phyloP scores from a whole-genome alignment of 257 asterid species.

The Solanum medicagineum region DNA sequence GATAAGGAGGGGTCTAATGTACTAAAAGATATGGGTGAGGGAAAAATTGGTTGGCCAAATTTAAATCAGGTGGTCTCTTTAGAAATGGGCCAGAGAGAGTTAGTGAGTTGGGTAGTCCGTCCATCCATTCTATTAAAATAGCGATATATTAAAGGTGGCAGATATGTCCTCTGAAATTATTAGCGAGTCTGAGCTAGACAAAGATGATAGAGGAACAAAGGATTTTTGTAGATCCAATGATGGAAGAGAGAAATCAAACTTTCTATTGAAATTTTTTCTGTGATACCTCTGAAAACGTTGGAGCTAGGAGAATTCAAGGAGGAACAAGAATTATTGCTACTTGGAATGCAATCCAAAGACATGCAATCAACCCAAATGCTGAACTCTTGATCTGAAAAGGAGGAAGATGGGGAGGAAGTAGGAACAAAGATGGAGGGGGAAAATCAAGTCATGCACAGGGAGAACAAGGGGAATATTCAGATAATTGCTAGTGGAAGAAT shows the following conservation, averaged over 20 bases:
- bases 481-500: background rate
- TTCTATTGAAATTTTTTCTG: background rate
- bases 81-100: background rate
- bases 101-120: background rate
- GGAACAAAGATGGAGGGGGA: background rate
- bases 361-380: background rate
- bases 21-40: background rate
- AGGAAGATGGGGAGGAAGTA: background rate
- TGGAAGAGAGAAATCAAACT: background rate
- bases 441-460: background rate
- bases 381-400: background rate
- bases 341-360: background rate
- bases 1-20: background rate
- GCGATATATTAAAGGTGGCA: background rate
- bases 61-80: background rate
- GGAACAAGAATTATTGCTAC: background rate
- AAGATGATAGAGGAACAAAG: background rate
- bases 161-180: background rate
- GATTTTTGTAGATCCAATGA: background rate
- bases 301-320: background rate
- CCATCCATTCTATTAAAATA: background rate
- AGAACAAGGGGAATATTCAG: background rate
- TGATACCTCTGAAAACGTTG: background rate
- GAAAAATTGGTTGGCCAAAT: background rate
- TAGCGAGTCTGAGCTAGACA: background rate